These are phyloP conservation scores for Holtermannia corniformis DNA, from an alignment of 768 basidiomycete species.

Conservation along the genomic window DNA sequence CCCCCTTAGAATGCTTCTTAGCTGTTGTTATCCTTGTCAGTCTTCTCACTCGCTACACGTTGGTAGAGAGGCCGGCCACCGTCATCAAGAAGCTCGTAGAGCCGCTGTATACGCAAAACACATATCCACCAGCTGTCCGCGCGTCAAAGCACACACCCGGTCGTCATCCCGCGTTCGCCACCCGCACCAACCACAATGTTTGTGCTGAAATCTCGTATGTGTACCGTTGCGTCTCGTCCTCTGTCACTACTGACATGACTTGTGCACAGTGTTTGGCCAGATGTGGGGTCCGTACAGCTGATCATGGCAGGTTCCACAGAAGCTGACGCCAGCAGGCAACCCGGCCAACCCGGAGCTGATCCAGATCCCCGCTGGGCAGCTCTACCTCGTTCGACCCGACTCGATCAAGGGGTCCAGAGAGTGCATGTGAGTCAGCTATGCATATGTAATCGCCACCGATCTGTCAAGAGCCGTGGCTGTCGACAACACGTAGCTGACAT, in stretches of 20 bases:
- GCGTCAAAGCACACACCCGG: too few relatives aligned
- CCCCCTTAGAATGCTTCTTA: too few relatives aligned
- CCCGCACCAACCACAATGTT: constrained; percentile 30
- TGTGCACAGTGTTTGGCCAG: constrained; percentile 73
- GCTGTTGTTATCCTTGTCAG: too few relatives aligned
- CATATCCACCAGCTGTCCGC: too few relatives aligned
- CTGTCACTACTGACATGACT: constrained; percentile 15
- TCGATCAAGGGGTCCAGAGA: constrained; percentile 84
- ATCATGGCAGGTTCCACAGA: not conserved
- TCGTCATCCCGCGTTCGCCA: not conserved
- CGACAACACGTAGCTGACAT: not conserved
- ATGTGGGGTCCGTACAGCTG: constrained; percentile 72
- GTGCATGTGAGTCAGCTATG: constrained; percentile 69
- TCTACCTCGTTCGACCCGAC: constrained; percentile 83
- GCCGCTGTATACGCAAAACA: too few relatives aligned
- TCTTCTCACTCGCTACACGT: too few relatives aligned
- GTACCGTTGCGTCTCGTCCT: not conserved
- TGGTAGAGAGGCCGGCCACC: too few relatives aligned
- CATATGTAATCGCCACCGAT: too few relatives aligned
- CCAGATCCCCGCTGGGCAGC: constrained; percentile 81
- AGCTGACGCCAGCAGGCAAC: constrained; percentile 53
- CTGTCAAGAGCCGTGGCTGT: not conserved
- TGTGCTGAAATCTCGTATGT: constrained; percentile 39
- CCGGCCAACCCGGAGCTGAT: constrained; percentile 91
- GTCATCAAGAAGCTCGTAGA: too few relatives aligned